These are phyloP conservation scores for Gillenia trifoliata DNA, from an alignment of 306 rosid genomes.

Conservation along the genomic window DNA sequence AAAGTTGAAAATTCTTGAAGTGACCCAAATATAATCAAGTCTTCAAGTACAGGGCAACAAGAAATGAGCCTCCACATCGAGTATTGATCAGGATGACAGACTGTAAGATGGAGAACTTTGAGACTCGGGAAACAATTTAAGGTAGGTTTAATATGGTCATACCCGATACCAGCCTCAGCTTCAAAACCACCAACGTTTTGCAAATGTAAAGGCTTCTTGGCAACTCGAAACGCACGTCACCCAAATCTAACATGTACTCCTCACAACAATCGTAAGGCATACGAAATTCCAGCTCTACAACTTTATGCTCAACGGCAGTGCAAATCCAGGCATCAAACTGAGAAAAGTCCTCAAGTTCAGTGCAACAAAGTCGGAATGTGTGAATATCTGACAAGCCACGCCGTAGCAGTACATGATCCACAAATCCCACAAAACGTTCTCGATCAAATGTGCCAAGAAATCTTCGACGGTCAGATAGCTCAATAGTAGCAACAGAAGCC, in stretches of 20 bases:
- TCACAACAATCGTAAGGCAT: background rate
- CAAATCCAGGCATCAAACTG: no score
- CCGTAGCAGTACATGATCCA: background rate
- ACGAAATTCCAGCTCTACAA: background rate
- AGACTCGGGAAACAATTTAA: background rate
- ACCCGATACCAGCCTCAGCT: background rate
- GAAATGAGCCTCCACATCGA: background rate
- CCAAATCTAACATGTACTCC: no score
- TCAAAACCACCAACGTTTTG: background rate
- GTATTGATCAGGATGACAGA: background rate
- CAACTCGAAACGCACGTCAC: background rate
- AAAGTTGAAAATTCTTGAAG: background rate
- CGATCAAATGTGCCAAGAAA: no score
- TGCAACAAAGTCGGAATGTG: no score
- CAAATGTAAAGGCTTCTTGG: background rate
- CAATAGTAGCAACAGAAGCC: background rate
- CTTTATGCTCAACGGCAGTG: background rate
- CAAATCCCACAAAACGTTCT: background rate
- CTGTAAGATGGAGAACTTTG: background rate
- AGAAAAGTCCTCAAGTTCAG: no score
- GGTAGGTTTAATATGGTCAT: background rate
- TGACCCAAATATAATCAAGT: background rate
- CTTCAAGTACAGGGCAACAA: background rate
- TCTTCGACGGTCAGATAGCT: background rate
- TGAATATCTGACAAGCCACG: no score